phyloP scores from a whole-genome alignment of 768 basidiomycete genomes.

The Tylopilus rubrobrunneus region DNA sequence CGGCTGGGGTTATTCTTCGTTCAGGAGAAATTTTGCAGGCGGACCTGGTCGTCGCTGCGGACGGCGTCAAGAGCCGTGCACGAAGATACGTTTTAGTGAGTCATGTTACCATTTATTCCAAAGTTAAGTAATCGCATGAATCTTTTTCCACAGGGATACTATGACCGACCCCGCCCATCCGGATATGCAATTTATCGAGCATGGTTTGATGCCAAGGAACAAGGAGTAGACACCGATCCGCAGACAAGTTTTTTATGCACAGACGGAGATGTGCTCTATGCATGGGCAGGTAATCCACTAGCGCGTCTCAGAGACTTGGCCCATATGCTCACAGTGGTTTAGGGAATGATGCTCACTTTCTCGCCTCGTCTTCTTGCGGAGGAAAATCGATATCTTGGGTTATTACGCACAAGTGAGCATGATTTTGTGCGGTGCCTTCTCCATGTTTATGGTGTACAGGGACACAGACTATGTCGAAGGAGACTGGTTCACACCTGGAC shows the following conservation, averaged over 20 bases:
- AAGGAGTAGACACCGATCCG: conserved; percentile 21
- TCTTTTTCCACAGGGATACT: conserved; percentile 16
- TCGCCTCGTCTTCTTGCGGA: conserved; percentile 11
- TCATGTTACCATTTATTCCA: not conserved
- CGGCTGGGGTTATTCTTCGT: conserved; percentile 14
- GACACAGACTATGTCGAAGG: conserved; percentile 21
- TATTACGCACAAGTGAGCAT: conserved; percentile 19
- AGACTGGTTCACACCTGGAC: conserved; percentile 19
- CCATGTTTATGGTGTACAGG: conserved; percentile 6
- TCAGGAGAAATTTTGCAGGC: conserved; percentile 15
- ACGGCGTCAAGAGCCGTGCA: conserved; percentile 25
- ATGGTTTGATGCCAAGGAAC: conserved; percentile 25
- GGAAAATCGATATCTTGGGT: conserved; percentile 19
- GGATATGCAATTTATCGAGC: conserved; percentile 29
- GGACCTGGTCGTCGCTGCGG: conserved; percentile 29
- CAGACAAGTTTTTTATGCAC: conserved; percentile 17
- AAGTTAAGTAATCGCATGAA: not conserved
- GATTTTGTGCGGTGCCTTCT: not conserved
- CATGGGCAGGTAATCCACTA: conserved; percentile 19
- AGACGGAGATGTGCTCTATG: conserved; percentile 20
- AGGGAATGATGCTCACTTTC: conserved; percentile 21
- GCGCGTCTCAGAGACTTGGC: not conserved
- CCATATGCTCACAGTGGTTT: not conserved
- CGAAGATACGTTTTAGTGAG: conserved; percentile 20
- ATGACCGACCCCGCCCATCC: conserved; percentile 25